These are phyloP conservation scores for Aphanomyces euteiches DNA, from an alignment of 352 stramenopile genomes.

Conservation along the genomic window DNA sequence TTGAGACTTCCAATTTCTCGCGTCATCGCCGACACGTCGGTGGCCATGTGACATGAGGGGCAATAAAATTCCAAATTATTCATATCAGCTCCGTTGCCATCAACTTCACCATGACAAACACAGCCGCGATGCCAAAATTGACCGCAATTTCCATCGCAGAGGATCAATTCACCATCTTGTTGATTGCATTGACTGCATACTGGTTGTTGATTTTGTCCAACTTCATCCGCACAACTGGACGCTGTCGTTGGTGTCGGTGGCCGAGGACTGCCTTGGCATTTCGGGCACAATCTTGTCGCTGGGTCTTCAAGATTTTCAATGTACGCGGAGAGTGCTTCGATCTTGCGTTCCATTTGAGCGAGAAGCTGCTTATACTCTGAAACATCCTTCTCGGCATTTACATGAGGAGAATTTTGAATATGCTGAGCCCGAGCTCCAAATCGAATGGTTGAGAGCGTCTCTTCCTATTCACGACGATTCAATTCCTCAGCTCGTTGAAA, in stretches of 20 bases:
- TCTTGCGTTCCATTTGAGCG: conserved; percentile 48
- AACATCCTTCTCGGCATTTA: conserved; percentile 30
- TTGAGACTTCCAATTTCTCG: conserved; percentile 49
- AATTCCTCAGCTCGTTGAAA: neutral
- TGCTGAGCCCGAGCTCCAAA: conserved; percentile 28
- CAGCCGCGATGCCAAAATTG: conserved; percentile 22
- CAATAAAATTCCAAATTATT: conserved; percentile 25
- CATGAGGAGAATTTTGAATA: conserved; percentile 25
- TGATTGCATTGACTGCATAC: neutral
- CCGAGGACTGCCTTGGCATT: too few species aligned
- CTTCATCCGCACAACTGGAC: neutral
- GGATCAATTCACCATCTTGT: neutral
- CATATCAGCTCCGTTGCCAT: neutral
- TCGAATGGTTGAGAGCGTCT: conserved; percentile 30
- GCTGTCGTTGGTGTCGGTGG: neutral
- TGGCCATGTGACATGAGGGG: conserved; percentile 7
- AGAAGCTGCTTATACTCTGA: conserved; percentile 39
- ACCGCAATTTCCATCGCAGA: conserved; percentile 31
- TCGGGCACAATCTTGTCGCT: neutral
- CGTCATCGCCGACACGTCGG: conserved; percentile 44
- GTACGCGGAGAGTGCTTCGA: conserved; percentile 55
- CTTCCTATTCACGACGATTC: conserved; percentile 13
- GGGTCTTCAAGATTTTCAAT: conserved; percentile 33
- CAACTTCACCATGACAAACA: neutral
- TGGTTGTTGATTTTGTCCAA: too few species aligned